These are phyloP conservation scores for Phallus indusiatus DNA, from an alignment of 768 basidiomycete species.

Conservation along the genomic window DNA sequence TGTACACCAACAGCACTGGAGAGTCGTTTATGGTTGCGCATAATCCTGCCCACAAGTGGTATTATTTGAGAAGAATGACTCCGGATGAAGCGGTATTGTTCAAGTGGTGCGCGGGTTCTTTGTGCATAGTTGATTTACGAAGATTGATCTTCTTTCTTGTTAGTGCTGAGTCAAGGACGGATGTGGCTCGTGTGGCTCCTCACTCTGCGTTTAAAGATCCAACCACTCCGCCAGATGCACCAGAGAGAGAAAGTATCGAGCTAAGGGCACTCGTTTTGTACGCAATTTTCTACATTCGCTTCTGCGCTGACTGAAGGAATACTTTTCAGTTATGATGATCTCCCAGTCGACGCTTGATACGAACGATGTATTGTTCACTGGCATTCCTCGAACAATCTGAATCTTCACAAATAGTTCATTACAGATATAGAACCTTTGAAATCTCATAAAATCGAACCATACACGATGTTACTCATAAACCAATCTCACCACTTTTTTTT, in stretches of 20 bases:
- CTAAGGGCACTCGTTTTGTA: background rate
- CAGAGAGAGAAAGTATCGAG: background rate
- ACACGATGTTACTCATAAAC: too few species aligned
- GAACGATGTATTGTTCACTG: too few species aligned
- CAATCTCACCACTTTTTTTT: too few species aligned
- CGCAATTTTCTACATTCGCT: background rate
- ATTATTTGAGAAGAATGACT: conserved; percentile 34
- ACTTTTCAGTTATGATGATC: background rate
- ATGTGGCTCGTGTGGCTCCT: background rate
- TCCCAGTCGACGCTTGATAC: too few species aligned
- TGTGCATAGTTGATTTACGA: background rate
- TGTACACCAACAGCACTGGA: conserved; percentile 34
- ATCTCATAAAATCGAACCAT: too few species aligned
- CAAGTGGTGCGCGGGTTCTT: conserved; percentile 30
- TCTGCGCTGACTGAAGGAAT: background rate
- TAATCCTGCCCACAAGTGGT: conserved; percentile 34
- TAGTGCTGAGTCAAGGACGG: background rate
- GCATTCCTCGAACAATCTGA: too few species aligned
- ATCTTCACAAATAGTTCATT: too few species aligned
- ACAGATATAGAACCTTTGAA: too few species aligned
- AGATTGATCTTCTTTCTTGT: background rate
- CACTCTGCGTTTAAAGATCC: background rate
- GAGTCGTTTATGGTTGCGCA: conserved; percentile 33
- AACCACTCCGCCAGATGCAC: background rate
- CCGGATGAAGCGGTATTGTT: conserved; percentile 39